A percentile compares a stretch with the other conserved stretches of the same genome.
These are phyloP conservation scores for Populus hybrid DNA, from an alignment of 441 rosid genomes.

Conservation along the genomic window DNA sequence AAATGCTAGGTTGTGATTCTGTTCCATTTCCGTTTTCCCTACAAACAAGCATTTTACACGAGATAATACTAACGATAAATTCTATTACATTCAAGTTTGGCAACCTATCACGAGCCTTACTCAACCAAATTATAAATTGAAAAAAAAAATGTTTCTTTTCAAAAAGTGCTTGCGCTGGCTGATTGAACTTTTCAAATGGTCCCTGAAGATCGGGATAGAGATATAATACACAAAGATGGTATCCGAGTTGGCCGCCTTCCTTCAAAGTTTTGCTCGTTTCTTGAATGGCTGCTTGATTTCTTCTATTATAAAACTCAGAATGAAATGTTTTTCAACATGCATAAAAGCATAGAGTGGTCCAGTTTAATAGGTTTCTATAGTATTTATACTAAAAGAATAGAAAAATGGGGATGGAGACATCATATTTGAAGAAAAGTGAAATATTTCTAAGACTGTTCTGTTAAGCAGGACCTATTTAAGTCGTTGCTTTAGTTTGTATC, in stretches of 20 bases:
- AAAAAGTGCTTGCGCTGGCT: background rate
- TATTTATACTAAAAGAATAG: background rate
- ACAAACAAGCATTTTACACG: background rate
- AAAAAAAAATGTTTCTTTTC: too few relatives aligned
- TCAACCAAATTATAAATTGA: too few relatives aligned
- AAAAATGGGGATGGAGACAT: background rate
- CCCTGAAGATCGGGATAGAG: background rate
- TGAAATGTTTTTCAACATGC: background rate
- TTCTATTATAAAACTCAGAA: background rate
- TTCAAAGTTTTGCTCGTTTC: slow-evolving; percentile 24
- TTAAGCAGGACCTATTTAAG: background rate
- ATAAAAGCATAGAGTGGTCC: background rate
- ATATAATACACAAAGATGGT: background rate
- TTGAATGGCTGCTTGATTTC: background rate
- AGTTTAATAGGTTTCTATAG: background rate
- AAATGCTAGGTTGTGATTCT: background rate
- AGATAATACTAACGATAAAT: background rate
- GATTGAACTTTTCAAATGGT: background rate
- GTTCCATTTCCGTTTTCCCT: background rate
- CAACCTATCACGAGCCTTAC: too few relatives aligned
- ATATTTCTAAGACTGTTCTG: too few relatives aligned
- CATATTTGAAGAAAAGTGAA: too few relatives aligned
- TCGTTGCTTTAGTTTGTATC: slow-evolving; percentile 2
- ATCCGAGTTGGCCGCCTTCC: slow-evolving; percentile 16
- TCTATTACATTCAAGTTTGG: background rate